Evolutionary conservation across 1,139 yeast species (phyloP).

Genomic region (Meyerozyma smithsonii): DNA sequence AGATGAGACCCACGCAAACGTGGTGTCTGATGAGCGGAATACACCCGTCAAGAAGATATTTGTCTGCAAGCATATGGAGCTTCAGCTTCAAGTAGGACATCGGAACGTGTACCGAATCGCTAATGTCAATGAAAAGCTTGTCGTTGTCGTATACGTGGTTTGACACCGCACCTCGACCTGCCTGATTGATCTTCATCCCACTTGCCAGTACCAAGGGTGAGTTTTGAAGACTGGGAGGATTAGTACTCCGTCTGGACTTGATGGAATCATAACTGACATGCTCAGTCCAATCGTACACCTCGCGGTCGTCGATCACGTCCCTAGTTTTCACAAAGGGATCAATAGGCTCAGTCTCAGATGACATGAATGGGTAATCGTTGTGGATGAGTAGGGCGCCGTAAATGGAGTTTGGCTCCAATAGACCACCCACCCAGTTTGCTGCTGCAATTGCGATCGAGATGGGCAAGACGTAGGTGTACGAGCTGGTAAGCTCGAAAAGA

Average conservation of each 20-base stretch:
- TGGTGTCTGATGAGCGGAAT: slow-evolving; percentile 39
- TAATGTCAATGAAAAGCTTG: slow-evolving; percentile 33
- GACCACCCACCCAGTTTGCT: slow-evolving; percentile 55
- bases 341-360: slow-evolving; percentile 34
- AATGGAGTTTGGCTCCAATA: slow-evolving; percentile 48
- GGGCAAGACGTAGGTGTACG: slow-evolving; percentile 57
- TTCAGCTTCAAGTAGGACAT: slow-evolving; percentile 29
- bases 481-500: slow-evolving; percentile 56
- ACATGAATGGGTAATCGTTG: slow-evolving; percentile 54
- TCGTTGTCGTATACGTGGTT: slow-evolving; percentile 6
- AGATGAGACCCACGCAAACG: slow-evolving; percentile 44
- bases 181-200: slow-evolving; percentile 1
- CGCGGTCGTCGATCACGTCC: slow-evolving; percentile 33
- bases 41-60: slow-evolving; percentile 51
- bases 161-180: neutral
- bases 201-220: slow-evolving; percentile 1
- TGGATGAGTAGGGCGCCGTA: slow-evolving; percentile 47
- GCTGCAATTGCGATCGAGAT: slow-evolving; percentile 54
- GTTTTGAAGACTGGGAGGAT: slow-evolving; percentile 1
- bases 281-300: slow-evolving; percentile 1
- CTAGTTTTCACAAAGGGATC: slow-evolving; percentile 31
- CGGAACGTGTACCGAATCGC: slow-evolving; percentile 33
- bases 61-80: slow-evolving; percentile 31
- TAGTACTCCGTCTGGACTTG: neutral
- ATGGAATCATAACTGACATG: neutral